Evolutionary conservation across 495 filamentous ascomycete species (phyloP).

Genomic region (Hypoxylon crocopeplum): DNA sequence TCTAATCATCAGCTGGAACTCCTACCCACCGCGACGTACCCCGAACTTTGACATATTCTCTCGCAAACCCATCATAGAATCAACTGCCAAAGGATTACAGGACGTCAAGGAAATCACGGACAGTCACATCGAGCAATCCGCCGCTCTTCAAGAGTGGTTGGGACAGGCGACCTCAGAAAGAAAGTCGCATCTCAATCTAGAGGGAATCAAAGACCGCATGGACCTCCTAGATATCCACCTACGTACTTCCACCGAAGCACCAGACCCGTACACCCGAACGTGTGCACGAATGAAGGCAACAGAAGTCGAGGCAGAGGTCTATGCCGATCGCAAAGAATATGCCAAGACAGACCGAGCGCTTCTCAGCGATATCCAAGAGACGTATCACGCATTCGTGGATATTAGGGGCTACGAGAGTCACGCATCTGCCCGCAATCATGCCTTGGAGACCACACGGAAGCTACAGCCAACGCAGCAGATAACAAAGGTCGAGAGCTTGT

Average conservation of each 20-base stretch:
- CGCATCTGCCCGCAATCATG: conserved; percentile 8
- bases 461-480: neutral
- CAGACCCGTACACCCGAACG: neutral
- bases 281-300: neutral
- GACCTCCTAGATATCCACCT: neutral
- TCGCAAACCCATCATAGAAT: neutral
- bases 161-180: conserved; percentile 10
- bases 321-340: neutral
- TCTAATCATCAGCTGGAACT: too few relatives aligned
- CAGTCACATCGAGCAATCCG: conserved; percentile 18
- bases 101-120: conserved; percentile 13
- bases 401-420: conserved; percentile 11
- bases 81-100: conserved; percentile 1
- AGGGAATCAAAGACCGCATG: neutral
- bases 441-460: neutral
- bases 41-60: neutral
- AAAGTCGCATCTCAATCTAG: neutral
- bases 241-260: neutral
- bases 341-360: conserved; percentile 2
- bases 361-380: conserved; percentile 21
- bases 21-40: conserved; percentile 3
- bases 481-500: conserved; percentile 23
- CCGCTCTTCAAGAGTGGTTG: conserved; percentile 26
- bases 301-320: conserved; percentile 1
- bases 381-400: conserved; percentile 18